Percentiles rank a stretch among this genome's conserved stretches.
phyloP scores from a whole-genome alignment of 768 basidiomycete genomes.

The Kwoniella heveanensis region DNA sequence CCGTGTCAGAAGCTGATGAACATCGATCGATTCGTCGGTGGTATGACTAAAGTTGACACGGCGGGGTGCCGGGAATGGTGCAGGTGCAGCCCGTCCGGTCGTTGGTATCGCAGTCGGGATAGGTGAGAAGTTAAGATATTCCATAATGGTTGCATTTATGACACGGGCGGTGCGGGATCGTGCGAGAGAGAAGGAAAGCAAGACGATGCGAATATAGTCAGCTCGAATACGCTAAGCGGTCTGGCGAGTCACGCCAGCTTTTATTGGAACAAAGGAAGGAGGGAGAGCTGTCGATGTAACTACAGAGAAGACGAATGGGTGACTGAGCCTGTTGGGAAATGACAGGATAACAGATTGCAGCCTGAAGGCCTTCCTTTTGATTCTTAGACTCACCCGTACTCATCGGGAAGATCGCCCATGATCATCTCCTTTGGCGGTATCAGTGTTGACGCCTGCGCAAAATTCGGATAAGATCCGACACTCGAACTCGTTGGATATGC shows the following conservation, averaged over 20 bases:
- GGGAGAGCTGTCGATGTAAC: too few species aligned
- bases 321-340: background rate
- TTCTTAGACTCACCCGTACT: background rate
- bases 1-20: background rate
- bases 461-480: background rate
- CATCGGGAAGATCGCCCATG: background rate
- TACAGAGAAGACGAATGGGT: too few species aligned
- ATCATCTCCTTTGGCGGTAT: background rate
- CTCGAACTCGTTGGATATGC: background rate
- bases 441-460: background rate
- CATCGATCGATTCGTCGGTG: background rate
- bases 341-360: background rate
- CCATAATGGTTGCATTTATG: too few species aligned
- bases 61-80: too few species aligned
- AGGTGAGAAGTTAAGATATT: slow-evolving; percentile 31
- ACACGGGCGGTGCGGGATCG: too few species aligned
- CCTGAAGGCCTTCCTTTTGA: background rate
- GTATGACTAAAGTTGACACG: background rate
- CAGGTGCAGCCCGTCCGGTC: too few species aligned
- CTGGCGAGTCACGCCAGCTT: too few species aligned
- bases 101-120: slow-evolving; percentile 18
- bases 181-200: too few species aligned
- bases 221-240: too few species aligned
- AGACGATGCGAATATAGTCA: too few species aligned
- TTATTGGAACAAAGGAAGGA: background rate